phyloP scores from a whole-genome alignment of 2,329 filamentous ascomycete genomes.

The Colletotrichum sojae region DNA sequence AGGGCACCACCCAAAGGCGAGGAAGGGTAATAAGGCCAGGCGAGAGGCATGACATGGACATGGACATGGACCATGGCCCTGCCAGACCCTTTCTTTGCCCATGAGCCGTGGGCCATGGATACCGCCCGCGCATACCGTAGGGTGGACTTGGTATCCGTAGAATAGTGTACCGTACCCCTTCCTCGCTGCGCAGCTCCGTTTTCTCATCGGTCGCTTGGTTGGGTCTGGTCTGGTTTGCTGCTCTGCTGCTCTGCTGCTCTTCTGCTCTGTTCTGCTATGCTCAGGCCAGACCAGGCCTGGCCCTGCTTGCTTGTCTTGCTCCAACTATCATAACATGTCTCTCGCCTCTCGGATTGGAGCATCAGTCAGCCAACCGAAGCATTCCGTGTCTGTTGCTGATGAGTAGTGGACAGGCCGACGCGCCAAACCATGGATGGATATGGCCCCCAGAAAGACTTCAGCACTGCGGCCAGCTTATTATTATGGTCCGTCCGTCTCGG shows the following conservation, averaged over 20 bases:
- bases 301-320: neutral
- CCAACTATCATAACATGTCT: neutral
- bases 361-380: conserved; percentile 1
- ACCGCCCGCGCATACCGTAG: neutral
- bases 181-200: conserved; percentile 5
- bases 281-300: too few species aligned
- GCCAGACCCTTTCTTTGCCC: conserved; percentile 16
- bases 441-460: neutral
- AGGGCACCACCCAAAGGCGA: neutral
- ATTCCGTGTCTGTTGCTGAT: neutral
- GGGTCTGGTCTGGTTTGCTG: conserved; percentile 5
- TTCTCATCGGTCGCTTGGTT: conserved; percentile 15
- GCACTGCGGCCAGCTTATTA: neutral
- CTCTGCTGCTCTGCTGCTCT: neutral
- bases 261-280: neutral
- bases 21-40: conserved; percentile 1
- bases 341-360: neutral
- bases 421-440: conserved; percentile 7
- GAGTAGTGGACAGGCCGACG: conserved; percentile 3
- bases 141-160: too few species aligned
- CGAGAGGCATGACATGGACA: conserved; percentile 8
- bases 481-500: conserved; percentile 2
- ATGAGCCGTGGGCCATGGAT: neutral
- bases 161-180: neutral
- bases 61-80: neutral